Evolutionary conservation across 305 asterid genomes (phyloP).

Genomic region (Fraxinus platypoda): DNA sequence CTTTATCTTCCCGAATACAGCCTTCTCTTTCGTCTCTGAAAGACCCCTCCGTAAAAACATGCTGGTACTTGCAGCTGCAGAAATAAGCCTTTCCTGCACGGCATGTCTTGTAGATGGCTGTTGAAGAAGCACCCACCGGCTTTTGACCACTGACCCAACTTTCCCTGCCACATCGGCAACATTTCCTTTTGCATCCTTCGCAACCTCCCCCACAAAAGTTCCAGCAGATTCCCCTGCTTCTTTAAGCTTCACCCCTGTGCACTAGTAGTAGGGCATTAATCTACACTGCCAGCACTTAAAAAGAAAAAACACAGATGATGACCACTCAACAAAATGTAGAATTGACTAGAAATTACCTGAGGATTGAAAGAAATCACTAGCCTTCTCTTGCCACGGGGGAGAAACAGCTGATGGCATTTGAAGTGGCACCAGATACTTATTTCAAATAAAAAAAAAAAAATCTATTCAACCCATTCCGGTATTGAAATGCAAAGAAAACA

Average conservation of each 20-base stretch:
- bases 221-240: constrained; percentile 84
- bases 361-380: constrained; percentile 68
- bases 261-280: constrained; percentile 23
- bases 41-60: constrained; percentile 64
- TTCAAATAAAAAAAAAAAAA: background rate
- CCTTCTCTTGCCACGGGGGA: constrained; percentile 85
- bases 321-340: background rate
- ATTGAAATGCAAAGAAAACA: background rate
- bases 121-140: constrained; percentile 69
- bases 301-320: background rate
- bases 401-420: constrained; percentile 61
- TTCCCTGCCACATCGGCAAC: constrained; percentile 70
- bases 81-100: constrained; percentile 69
- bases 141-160: constrained; percentile 74
- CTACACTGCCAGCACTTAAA: background rate
- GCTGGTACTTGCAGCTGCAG: constrained; percentile 83
- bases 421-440: constrained; percentile 28
- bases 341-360: constrained; percentile 47
- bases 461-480: constrained; percentile 18
- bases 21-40: constrained; percentile 79
- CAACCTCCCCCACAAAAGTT: constrained; percentile 69
- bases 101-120: constrained; percentile 80
- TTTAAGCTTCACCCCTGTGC: constrained; percentile 67
- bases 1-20: constrained; percentile 63
- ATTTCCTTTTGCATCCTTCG: constrained; percentile 78